Evolutionary conservation across 768 basidiomycete genomes (phyloP).

Genomic region (Kwoniella sp.): DNA sequence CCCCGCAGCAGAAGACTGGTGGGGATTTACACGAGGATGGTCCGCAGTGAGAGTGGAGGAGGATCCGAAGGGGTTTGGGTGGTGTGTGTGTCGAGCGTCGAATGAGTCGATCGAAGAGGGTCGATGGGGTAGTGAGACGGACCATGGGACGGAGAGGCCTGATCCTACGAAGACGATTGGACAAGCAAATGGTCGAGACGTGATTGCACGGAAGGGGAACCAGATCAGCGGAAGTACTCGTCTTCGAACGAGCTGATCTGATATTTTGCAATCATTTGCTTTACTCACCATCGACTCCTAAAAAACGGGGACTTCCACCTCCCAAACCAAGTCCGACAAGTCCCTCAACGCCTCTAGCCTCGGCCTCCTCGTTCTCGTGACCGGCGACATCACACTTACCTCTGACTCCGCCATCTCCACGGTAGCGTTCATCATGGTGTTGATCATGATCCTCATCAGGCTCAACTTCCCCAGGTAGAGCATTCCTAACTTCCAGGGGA

Average conservation of each 20-base stretch:
- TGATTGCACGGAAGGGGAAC: too few species aligned
- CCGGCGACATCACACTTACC: neutral
- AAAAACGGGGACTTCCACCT: conserved; percentile 27
- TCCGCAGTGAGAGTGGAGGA: conserved; percentile 5
- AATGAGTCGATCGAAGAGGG: conserved; percentile 21
- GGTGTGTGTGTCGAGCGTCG: conserved; percentile 2
- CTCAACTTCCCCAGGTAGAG: conserved; percentile 35
- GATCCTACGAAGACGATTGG: conserved; percentile 1
- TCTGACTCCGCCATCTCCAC: too few species aligned
- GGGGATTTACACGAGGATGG: neutral
- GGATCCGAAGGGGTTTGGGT: conserved; percentile 19
- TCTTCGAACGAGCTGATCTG: too few species aligned
- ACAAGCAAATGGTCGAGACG: too few species aligned
- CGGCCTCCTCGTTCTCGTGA: conserved; percentile 12
- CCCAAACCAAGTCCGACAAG: conserved; percentile 17
- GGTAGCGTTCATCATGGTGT: neutral
- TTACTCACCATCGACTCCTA: conserved; percentile 41
- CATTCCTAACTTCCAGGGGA: conserved; percentile 38
- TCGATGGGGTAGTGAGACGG: conserved; percentile 13
- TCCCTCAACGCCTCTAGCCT: conserved; percentile 18
- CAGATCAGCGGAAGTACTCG: too few species aligned
- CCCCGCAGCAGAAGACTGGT: neutral
- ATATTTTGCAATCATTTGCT: too few species aligned
- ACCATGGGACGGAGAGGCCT: conserved; percentile 24
- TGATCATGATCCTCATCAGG: conserved; percentile 15